Evolutionary conservation across 2,329 filamentous ascomycete species (phyloP).

Genomic region (Karstenula rhodostoma): DNA sequence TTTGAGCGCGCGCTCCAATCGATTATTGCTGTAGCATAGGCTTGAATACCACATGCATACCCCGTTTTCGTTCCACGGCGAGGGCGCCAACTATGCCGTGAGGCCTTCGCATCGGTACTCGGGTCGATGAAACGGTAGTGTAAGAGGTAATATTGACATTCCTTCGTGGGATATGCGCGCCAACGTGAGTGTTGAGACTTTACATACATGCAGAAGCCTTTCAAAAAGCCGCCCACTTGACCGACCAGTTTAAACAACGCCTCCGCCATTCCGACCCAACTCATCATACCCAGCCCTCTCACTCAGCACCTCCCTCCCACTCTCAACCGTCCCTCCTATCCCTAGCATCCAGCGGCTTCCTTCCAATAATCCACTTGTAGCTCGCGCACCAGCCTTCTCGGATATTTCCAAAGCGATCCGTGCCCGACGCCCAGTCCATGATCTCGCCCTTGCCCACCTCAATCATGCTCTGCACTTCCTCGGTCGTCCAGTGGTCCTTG

Average conservation of each 20-base stretch:
- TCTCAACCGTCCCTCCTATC: neutral
- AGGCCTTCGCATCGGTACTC: neutral
- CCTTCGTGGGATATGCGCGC: neutral
- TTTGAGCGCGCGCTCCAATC: neutral
- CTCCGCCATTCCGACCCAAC: neutral
- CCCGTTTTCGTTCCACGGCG: neutral
- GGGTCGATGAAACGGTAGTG: neutral
- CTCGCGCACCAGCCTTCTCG: constrained; percentile 45
- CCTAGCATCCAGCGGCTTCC: constrained; percentile 25
- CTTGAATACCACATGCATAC: constrained; percentile 8
- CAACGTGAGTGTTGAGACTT: neutral
- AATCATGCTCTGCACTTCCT: constrained; percentile 35
- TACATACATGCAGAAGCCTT: neutral
- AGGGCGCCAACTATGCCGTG: too few species aligned
- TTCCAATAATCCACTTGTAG: constrained; percentile 47
- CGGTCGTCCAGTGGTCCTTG: constrained; percentile 34
- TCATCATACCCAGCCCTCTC: neutral
- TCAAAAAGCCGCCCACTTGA: neutral
- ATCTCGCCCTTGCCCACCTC: constrained; percentile 38
- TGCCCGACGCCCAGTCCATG: constrained; percentile 33
- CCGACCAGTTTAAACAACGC: neutral
- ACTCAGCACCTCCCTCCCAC: neutral
- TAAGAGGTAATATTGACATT: neutral
- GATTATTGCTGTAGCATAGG: constrained; percentile 7
- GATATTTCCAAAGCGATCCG: constrained; percentile 32